Base-by-base conservation (phyloP, 2,329 filamentous ascomycete genomes). In the Lithohypha guttulata region DNA sequence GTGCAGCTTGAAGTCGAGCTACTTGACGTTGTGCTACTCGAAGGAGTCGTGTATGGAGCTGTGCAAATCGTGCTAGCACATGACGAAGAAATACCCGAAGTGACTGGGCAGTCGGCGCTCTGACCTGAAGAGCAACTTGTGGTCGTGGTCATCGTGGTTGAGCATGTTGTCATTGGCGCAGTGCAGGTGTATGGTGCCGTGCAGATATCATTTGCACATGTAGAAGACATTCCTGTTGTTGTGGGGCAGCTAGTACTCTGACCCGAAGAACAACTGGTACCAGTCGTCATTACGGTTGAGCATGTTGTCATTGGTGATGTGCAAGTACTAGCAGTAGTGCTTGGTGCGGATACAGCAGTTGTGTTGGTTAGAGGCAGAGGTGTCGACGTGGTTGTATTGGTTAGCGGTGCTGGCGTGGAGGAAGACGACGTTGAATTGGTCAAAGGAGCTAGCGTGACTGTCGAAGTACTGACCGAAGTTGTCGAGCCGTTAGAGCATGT, bases 221-320 rank as follows among this genome's bases (percentile, higher is more conserved):
- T 22, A 17, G 31, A 21, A n/a, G 19, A 20, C n/a, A 21, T 14
- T 22, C 3, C 31, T n/a, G 31, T n/a, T 7, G 19, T 20, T 7
- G 17, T 34, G 13, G 31, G 4, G 14, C 31, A 34, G 9, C 15
- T n/a, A 9, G 11, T 21, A 6, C 7, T 21, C 19, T 34, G 31
- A 20, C 31, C 31, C 10, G 15, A 10, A 11, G n/a, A 11, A 20
- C 31, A 34, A 18, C 17, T 8, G 5, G 19, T 34, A 11, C 11
- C 3, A n/a, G 9, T 22, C 4, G 19, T 34, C 31, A 34, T 34
- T 10, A 34, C 20, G n/a, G 19, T 22, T 34, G 31, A 34, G 31
- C 31, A 34, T 9, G 31, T 34, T 20, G 31, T 34, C 31, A 26
- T 26, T 23, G 33, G 33, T 23, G 33, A 26, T 6, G 22, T 35